phyloP scores from a whole-genome alignment of 768 basidiomycete genomes.

The Mycena filopes region DNA sequence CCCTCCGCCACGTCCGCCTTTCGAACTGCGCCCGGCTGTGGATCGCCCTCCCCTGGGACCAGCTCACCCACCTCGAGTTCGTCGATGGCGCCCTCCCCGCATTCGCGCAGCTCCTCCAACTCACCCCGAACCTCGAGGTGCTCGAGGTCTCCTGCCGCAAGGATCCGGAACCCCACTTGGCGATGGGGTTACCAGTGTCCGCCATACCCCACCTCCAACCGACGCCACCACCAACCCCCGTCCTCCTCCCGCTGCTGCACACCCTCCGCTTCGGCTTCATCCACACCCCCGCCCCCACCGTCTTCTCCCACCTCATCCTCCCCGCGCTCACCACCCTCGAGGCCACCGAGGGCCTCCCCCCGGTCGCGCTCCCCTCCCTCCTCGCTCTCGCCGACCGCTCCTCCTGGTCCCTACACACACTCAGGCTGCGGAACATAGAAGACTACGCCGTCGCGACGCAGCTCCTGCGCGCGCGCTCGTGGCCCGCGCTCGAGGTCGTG shows the following conservation, averaged over 20 bases:
- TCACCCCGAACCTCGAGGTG: constrained; percentile 2
- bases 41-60: constrained; percentile 3
- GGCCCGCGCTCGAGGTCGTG: not conserved
- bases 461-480: not conserved
- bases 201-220: not conserved
- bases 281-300: not conserved
- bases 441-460: not conserved
- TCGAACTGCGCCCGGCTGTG: not conserved
- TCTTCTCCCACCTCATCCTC: constrained; percentile 1
- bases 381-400: not conserved
- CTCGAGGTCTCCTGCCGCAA: not conserved
- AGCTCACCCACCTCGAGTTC: not conserved
- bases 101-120: not conserved
- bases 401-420: not conserved
- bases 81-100: not conserved
- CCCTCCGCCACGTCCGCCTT: not conserved
- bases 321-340: not conserved
- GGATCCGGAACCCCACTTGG: too few species aligned
- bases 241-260: not conserved
- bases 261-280: not conserved
- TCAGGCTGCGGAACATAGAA: not conserved
- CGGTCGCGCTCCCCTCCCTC: not conserved
- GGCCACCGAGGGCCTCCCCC: not conserved
- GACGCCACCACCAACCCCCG: not conserved
- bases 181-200: too few species aligned